Percentiles rank a stretch among this genome's conserved stretches.
phyloP scores from a whole-genome alignment of 2,329 filamentous ascomycete species.

The Aureobasidium musti region DNA sequence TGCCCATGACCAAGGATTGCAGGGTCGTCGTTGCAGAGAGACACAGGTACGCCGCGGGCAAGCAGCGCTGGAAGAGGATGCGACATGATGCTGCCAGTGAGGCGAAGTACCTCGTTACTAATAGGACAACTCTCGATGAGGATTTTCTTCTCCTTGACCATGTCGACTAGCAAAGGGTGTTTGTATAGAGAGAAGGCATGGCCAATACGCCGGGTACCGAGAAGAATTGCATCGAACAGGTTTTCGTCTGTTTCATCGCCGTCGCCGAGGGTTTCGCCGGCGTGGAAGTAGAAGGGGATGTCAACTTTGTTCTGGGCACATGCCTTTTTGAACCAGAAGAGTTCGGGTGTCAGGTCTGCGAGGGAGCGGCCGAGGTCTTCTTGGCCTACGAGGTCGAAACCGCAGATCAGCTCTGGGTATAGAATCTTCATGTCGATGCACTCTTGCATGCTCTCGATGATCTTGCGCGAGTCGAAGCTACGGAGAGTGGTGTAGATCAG shows the following conservation, averaged over 20 bases:
- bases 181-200: slow-evolving; percentile 88
- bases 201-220: slow-evolving; percentile 85
- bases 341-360: slow-evolving; percentile 73
- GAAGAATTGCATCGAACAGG: slow-evolving; percentile 82
- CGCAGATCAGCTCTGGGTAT: slow-evolving; percentile 77
- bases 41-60: slow-evolving; percentile 78
- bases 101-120: slow-evolving; percentile 81
- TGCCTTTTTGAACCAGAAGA: slow-evolving; percentile 92
- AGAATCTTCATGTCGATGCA: slow-evolving; percentile 80
- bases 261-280: slow-evolving; percentile 81
- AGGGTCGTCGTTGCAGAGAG: slow-evolving; percentile 87
- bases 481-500: slow-evolving; percentile 84
- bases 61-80: slow-evolving; percentile 83
- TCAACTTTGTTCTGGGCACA: slow-evolving; percentile 76
- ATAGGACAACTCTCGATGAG: slow-evolving; percentile 89
- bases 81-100: slow-evolving; percentile 72
- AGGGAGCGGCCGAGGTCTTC: slow-evolving; percentile 79
- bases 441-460: slow-evolving; percentile 81
- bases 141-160: slow-evolving; percentile 86
- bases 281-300: slow-evolving; percentile 95
- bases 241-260: slow-evolving; percentile 78
- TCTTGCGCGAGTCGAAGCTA: slow-evolving; percentile 60
- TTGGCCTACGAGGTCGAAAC: slow-evolving; percentile 87
- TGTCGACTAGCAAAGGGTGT: slow-evolving; percentile 83
- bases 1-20: slow-evolving; percentile 82